These are phyloP conservation scores for Phytophthora sp. DNA, from an alignment of 352 stramenopile species.

Conservation along the genomic window DNA sequence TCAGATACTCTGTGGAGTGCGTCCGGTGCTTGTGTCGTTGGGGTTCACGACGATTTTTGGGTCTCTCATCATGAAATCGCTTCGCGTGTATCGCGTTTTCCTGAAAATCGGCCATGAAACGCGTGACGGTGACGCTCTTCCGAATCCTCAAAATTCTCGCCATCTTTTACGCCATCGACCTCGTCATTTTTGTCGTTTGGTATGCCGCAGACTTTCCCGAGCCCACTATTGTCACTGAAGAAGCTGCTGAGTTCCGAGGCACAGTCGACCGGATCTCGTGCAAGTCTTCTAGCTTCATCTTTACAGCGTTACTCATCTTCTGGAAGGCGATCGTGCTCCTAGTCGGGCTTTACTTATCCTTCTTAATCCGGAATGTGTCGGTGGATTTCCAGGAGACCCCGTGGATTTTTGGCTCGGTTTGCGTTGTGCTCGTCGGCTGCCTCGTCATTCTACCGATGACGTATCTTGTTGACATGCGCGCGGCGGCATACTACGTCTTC, in stretches of 20 bases:
- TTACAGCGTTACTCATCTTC: constrained; percentile 58
- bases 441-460: constrained; percentile 56
- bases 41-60: constrained; percentile 59
- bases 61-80: constrained; percentile 51
- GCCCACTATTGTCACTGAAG: constrained; percentile 27
- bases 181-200: constrained; percentile 47
- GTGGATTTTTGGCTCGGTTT: constrained; percentile 61
- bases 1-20: constrained; percentile 33
- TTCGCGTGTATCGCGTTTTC: constrained; percentile 69
- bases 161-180: constrained; percentile 44
- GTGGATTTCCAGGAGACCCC: constrained; percentile 70
- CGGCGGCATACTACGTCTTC: constrained; percentile 48
- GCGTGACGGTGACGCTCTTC: constrained; percentile 39
- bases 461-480: constrained; percentile 54
- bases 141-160: constrained; percentile 51
- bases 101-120: constrained; percentile 49
- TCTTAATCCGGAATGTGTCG: constrained; percentile 71
- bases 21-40: constrained; percentile 42
- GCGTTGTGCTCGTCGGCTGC: constrained; percentile 56
- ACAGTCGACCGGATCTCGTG: constrained; percentile 39
- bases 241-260: constrained; percentile 32
- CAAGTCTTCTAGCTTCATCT: constrained; percentile 56
- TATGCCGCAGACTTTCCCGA: constrained; percentile 44
- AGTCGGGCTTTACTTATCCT: constrained; percentile 51
- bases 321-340: constrained; percentile 62